A percentile compares a stretch with the other conserved stretches of the same genome.
These are phyloP conservation scores for Candida smagusa DNA, from an alignment of 1,139 yeast genomes.

Conservation along the genomic window DNA sequence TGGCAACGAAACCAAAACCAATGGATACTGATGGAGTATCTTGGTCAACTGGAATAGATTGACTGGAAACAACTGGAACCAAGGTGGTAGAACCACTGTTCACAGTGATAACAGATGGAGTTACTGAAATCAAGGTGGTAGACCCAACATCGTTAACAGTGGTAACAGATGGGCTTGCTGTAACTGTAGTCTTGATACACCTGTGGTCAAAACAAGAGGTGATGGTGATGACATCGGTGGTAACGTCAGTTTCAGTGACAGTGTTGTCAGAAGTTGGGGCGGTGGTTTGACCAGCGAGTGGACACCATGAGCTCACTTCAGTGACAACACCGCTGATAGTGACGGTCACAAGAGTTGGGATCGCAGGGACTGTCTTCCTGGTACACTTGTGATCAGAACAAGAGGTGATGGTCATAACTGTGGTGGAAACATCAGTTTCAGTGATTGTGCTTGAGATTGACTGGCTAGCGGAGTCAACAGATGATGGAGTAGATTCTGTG, in stretches of 20 bases:
- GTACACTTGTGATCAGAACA: constrained; percentile 38
- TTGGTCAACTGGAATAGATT: too few relatives aligned
- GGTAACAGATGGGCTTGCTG: constrained; percentile 40
- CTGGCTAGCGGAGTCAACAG: too few relatives aligned
- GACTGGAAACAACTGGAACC: too few relatives aligned
- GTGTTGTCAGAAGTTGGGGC: constrained; percentile 12
- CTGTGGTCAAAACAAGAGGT: constrained; percentile 28
- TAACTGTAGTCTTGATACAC: constrained; percentile 27
- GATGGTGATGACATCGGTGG: constrained; percentile 25
- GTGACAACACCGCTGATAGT: constrained; percentile 27
- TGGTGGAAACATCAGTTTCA: constrained; percentile 19
- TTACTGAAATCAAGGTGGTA: too few relatives aligned
- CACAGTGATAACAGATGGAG: too few relatives aligned
- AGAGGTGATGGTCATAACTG: constrained; percentile 37
- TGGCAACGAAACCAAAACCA: too few relatives aligned
- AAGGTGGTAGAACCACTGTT: too few relatives aligned
- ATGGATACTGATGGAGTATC: too few relatives aligned
- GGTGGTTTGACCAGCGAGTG: constrained; percentile 10
- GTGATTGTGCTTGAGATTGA: constrained; percentile 5
- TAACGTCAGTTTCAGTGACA: constrained; percentile 6
- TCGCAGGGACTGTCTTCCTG: constrained; percentile 28
- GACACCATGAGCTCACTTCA: constrained; percentile 14
- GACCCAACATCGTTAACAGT: constrained; percentile 11
- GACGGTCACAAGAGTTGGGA: constrained; percentile 40
- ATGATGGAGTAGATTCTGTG: too few relatives aligned